Evolutionary conservation across 2,329 filamentous ascomycete species (phyloP).

Genomic region (Colletotrichum sp.): DNA sequence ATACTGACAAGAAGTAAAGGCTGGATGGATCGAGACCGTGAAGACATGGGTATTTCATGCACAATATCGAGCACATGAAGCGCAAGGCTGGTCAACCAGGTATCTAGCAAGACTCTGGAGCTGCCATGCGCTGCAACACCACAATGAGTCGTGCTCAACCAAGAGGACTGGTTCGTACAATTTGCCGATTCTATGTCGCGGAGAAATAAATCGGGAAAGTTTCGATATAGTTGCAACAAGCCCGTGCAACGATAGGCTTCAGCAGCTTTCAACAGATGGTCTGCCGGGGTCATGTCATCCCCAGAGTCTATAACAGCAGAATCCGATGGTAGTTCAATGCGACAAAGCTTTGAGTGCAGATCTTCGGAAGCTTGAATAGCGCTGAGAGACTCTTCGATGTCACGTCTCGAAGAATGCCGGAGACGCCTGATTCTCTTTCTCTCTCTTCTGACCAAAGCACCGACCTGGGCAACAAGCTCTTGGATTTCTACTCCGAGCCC

Average conservation of each 20-base stretch:
- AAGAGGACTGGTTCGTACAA: background rate
- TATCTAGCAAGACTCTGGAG: slow-evolving; percentile 23
- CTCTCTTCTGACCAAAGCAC: slow-evolving; percentile 25
- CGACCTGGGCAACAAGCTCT: slow-evolving; percentile 28
- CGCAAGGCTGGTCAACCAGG: slow-evolving; percentile 48
- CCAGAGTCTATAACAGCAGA: slow-evolving; percentile 23
- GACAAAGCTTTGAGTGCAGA: slow-evolving; percentile 21
- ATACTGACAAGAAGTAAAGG: slow-evolving; percentile 47
- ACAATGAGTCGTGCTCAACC: background rate
- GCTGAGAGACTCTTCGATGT: slow-evolving; percentile 27
- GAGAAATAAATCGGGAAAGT: slow-evolving; percentile 44
- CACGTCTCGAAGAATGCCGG: slow-evolving; percentile 24
- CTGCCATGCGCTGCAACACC: background rate
- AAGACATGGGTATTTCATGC: slow-evolving; percentile 45
- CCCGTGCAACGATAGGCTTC: slow-evolving; percentile 32
- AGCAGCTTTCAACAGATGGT: slow-evolving; percentile 28
- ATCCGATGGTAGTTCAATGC: background rate
- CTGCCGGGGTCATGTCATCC: slow-evolving; percentile 27
- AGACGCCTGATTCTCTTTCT: slow-evolving; percentile 26
- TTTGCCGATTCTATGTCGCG: slow-evolving; percentile 23
- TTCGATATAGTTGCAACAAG: slow-evolving; percentile 30
- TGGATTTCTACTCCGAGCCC: slow-evolving; percentile 25
- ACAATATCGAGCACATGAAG: slow-evolving; percentile 47
- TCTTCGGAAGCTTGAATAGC: slow-evolving; percentile 24
- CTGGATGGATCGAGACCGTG: slow-evolving; percentile 48